Evolutionary conservation across 2,329 filamentous ascomycete genomes (phyloP).

Genomic region (Orbilia brochopaga): DNA sequence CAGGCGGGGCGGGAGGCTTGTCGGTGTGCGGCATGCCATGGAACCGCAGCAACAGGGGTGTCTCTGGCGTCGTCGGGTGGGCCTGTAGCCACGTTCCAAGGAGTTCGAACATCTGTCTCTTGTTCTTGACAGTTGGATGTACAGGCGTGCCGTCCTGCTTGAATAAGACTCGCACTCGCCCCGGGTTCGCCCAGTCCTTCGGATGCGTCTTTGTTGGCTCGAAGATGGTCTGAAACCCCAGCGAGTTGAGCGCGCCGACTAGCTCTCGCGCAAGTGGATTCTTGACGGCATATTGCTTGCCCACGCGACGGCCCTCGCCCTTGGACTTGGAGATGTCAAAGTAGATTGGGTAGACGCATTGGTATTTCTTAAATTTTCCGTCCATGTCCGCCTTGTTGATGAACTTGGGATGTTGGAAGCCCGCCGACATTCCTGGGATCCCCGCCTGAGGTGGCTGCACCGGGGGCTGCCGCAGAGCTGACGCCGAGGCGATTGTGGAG

Average conservation of each 20-base stretch:
- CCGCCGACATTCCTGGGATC: slow-evolving; percentile 44
- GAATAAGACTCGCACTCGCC: slow-evolving; percentile 79
- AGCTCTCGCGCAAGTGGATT: slow-evolving; percentile 91
- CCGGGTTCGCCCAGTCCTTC: slow-evolving; percentile 97
- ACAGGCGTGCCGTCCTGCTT: slow-evolving; percentile 65
- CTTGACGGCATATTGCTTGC: slow-evolving; percentile 71
- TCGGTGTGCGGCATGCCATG: slow-evolving; percentile 72
- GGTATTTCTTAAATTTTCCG: slow-evolving; percentile 73
- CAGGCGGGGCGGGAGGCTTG: slow-evolving; percentile 73
- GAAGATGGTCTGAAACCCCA: slow-evolving; percentile 76
- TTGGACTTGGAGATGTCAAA: slow-evolving; percentile 80
- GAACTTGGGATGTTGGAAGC: slow-evolving; percentile 56
- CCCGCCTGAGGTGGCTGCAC: slow-evolving; percentile 54
- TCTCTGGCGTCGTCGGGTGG: slow-evolving; percentile 76
- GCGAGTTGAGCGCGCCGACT: slow-evolving; percentile 77
- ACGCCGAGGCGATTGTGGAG: slow-evolving; percentile 58
- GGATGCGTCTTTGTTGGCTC: slow-evolving; percentile 93
- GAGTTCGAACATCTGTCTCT: slow-evolving; percentile 85
- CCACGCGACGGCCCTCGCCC: slow-evolving; percentile 80
- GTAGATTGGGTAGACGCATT: slow-evolving; percentile 94
- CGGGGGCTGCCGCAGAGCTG: slow-evolving; percentile 56
- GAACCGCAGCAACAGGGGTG: slow-evolving; percentile 74
- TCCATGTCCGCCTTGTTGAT: slow-evolving; percentile 60
- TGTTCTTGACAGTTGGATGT: slow-evolving; percentile 68
- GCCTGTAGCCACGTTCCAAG: slow-evolving; percentile 76